phyloP scores from a whole-genome alignment of 2,329 filamentous ascomycete species.

The Xylariaceae sp. region DNA sequence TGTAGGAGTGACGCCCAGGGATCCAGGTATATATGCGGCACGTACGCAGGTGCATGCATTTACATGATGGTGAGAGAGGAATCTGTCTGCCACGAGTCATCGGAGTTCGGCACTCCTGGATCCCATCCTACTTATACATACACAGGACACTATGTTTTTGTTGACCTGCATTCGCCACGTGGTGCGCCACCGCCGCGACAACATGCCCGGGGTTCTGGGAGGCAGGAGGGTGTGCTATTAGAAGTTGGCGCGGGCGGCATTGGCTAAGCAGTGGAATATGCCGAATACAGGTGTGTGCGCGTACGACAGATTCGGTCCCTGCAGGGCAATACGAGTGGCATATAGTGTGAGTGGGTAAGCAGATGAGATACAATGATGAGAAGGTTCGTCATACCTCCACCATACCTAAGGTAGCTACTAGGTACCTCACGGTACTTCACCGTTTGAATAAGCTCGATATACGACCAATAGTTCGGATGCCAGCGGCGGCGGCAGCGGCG shows the following conservation, averaged over 20 bases:
- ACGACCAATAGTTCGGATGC: background rate
- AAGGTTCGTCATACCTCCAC: background rate
- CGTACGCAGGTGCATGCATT: background rate
- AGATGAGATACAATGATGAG: background rate
- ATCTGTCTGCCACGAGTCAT: background rate
- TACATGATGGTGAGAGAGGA: background rate
- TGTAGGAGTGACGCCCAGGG: background rate
- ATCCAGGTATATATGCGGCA: background rate
- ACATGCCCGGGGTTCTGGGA: background rate
- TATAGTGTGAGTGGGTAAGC: background rate
- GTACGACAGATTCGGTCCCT: conserved; percentile 7
- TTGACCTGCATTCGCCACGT: too few relatives aligned
- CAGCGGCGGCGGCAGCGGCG: background rate
- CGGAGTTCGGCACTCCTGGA: background rate
- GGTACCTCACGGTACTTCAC: background rate
- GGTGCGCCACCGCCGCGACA: background rate
- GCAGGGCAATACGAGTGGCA: background rate
- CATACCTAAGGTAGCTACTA: background rate
- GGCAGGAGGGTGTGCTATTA: conserved; percentile 5
- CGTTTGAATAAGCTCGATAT: background rate
- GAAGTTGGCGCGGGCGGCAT: background rate
- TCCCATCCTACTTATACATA: background rate
- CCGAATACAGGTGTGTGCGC: background rate
- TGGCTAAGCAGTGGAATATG: background rate
- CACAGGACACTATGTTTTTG: background rate